These are phyloP conservation scores for Termitomyces sp. DNA, from an alignment of 768 basidiomycete genomes.

Conservation along the genomic window DNA sequence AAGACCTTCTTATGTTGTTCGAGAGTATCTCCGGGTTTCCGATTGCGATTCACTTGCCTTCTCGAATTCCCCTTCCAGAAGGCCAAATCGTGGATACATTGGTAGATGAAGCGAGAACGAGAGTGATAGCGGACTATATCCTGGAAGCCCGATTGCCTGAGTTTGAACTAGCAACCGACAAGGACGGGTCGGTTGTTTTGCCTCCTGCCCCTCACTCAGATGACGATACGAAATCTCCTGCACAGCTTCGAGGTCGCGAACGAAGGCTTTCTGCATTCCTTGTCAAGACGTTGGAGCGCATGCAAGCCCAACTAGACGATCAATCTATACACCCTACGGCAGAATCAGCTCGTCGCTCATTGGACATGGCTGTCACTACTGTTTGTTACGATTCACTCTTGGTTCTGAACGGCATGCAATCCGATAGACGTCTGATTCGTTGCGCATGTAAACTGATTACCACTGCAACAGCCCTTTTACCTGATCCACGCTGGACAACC, in stretches of 20 bases:
- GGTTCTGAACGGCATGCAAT: slow-evolving; percentile 56
- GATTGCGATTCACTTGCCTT: slow-evolving; percentile 41
- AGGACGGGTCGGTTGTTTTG: not conserved
- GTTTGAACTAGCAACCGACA: slow-evolving; percentile 18
- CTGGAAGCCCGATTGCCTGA: slow-evolving; percentile 60
- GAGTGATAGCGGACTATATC: slow-evolving; percentile 66
- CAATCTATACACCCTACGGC: slow-evolving; percentile 42
- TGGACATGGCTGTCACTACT: slow-evolving; percentile 68
- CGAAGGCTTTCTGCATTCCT: slow-evolving; percentile 61
- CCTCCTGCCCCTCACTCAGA: not conserved
- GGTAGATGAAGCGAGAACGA: slow-evolving; percentile 52
- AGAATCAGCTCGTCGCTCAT: slow-evolving; percentile 58
- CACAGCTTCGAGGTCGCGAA: slow-evolving; percentile 54
- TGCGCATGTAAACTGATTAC: slow-evolving; percentile 50
- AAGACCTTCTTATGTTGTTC: slow-evolving; percentile 63
- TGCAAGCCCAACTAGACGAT: slow-evolving; percentile 46
- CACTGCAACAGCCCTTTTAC: slow-evolving; percentile 32
- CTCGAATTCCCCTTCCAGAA: slow-evolving; percentile 61
- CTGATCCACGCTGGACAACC: slow-evolving; percentile 48
- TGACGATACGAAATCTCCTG: slow-evolving; percentile 26
- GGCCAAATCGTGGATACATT: slow-evolving; percentile 60
- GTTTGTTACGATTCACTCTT: slow-evolving; percentile 70
- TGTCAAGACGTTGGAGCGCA: slow-evolving; percentile 53
- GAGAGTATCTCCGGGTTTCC: slow-evolving; percentile 59
- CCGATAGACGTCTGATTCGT: slow-evolving; percentile 61